A percentile compares a stretch with the other conserved stretches of the same genome.
These are phyloP conservation scores for Pyrus betulifolia DNA, from an alignment of 306 rosid species.

Conservation along the genomic window DNA sequence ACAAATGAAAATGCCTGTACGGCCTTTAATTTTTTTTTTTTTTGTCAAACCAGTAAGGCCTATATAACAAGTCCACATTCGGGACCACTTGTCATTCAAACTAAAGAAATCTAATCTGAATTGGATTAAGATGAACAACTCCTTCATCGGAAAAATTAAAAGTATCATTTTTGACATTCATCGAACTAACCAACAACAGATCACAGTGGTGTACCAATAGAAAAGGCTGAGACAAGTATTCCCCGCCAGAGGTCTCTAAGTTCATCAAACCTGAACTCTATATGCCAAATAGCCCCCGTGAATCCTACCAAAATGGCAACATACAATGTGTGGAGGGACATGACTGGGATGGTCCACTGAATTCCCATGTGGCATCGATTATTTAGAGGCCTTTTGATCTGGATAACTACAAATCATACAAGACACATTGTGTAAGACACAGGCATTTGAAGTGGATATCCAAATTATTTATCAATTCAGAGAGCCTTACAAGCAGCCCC, in stretches of 20 bases:
- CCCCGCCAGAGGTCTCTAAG: conserved; percentile 93
- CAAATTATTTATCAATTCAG: neutral
- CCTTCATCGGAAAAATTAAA: neutral
- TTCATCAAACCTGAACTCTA: conserved; percentile 94
- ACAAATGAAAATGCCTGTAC: neutral
- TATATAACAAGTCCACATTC: neutral
- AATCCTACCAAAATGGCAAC: conserved; percentile 64
- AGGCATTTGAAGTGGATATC: neutral
- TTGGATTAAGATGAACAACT: neutral
- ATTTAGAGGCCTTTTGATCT: conserved; percentile 56
- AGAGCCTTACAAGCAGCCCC: conserved; percentile 67
- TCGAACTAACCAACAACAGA: conserved; percentile 6
- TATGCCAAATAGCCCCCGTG: conserved; percentile 70
- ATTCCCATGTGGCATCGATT: conserved; percentile 66
- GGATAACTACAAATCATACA: conserved; percentile 51
- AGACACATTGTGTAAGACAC: conserved; percentile 21
- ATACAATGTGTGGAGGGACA: conserved; percentile 57
- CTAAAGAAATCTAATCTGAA: neutral
- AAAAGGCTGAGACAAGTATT: conserved; percentile 57
- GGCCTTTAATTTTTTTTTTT: too few species aligned
- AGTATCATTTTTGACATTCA: neutral
- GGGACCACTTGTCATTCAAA: neutral
- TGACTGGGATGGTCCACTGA: conserved; percentile 61
- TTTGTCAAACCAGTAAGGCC: neutral
- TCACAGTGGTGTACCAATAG: conserved; percentile 52